These are phyloP conservation scores for Chrysosporium queenslandicum DNA, from an alignment of 2,329 filamentous ascomycete genomes.

Conservation along the genomic window DNA sequence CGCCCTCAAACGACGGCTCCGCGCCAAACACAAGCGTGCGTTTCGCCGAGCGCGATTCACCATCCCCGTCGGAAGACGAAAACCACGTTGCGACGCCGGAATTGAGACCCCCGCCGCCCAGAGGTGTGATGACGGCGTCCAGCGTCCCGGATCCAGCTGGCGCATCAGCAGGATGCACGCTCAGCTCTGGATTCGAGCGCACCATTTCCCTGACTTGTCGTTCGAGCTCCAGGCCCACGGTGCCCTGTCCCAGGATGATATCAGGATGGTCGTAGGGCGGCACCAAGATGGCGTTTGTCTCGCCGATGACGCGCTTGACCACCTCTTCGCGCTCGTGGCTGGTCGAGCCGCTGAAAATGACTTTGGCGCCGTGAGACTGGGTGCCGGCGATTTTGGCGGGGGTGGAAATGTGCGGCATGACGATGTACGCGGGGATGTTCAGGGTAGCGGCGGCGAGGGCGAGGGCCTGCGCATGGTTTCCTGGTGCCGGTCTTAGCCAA, in stretches of 20 bases:
- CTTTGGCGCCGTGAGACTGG: constrained; percentile 60
- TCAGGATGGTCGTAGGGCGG: constrained; percentile 89
- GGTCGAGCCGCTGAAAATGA: constrained; percentile 76
- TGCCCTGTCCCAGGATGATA: constrained; percentile 90
- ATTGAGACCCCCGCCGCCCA: constrained; percentile 82
- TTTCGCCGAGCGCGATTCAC: background rate
- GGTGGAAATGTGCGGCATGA: constrained; percentile 82
- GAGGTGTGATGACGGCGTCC: constrained; percentile 68
- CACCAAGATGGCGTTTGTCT: constrained; percentile 68
- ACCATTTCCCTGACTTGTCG: constrained; percentile 56
- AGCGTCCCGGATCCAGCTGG: constrained; percentile 28
- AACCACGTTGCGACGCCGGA: constrained; percentile 67
- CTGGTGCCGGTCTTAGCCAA: constrained; percentile 46
- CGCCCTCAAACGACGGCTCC: constrained; percentile 73
- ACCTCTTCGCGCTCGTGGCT: constrained; percentile 70
- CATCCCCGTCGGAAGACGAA: constrained; percentile 27
- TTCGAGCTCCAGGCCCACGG: constrained; percentile 70
- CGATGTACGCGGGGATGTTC: constrained; percentile 68
- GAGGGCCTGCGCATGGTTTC: constrained; percentile 90
- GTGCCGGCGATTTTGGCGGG: constrained; percentile 84
- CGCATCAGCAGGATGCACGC: constrained; percentile 19
- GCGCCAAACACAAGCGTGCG: constrained; percentile 60
- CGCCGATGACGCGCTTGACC: constrained; percentile 55
- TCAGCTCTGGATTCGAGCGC: constrained; percentile 22
- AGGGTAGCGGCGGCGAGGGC: constrained; percentile 69